Conservation (phyloP, 2,329 filamentous ascomycete species). For the Alternaria arbusti region DNA sequence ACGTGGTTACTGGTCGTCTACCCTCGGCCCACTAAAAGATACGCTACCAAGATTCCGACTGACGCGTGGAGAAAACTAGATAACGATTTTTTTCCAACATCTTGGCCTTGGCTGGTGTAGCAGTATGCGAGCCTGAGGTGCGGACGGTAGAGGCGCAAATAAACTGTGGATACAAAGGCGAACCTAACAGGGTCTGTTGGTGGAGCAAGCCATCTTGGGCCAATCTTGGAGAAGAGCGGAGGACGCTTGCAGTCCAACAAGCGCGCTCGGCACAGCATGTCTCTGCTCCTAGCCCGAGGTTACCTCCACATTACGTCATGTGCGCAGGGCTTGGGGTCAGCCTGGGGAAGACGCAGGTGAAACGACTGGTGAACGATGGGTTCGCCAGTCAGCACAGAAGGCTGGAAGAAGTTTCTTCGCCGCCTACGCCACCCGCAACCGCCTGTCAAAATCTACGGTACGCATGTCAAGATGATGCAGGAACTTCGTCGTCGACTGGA, state of each 20-base stretch:
- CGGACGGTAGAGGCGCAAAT: constrained; percentile 33
- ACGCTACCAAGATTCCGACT: constrained; percentile 26
- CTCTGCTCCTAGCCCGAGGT: constrained; percentile 26
- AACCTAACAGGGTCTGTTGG: constrained; percentile 31
- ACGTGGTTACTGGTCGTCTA: constrained; percentile 15
- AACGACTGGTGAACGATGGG: constrained; percentile 1
- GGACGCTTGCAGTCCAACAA: constrained; percentile 32
- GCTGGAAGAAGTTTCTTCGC: not conserved
- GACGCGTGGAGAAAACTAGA: constrained; percentile 38
- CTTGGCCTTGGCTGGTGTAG: constrained; percentile 39
- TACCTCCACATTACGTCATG: constrained; percentile 31
- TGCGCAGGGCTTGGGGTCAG: constrained; percentile 7
- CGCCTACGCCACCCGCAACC: not conserved
- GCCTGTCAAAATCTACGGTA: not conserved
- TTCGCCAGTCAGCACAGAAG: not conserved
- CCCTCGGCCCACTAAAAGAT: constrained; percentile 27
- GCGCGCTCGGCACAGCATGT: constrained; percentile 28
- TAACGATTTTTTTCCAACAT: constrained; percentile 34
- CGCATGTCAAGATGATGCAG: not conserved
- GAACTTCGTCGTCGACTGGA: constrained; percentile 1
- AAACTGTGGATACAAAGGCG: constrained; percentile 34
- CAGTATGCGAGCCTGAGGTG: constrained; percentile 25
- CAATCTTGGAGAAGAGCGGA: constrained; percentile 32
- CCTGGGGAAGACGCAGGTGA: not conserved
- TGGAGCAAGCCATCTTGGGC: constrained; percentile 28